Evolutionary conservation across 1,139 yeast genomes (phyloP).

Genomic region (Blastobotrys capitulatus): DNA sequence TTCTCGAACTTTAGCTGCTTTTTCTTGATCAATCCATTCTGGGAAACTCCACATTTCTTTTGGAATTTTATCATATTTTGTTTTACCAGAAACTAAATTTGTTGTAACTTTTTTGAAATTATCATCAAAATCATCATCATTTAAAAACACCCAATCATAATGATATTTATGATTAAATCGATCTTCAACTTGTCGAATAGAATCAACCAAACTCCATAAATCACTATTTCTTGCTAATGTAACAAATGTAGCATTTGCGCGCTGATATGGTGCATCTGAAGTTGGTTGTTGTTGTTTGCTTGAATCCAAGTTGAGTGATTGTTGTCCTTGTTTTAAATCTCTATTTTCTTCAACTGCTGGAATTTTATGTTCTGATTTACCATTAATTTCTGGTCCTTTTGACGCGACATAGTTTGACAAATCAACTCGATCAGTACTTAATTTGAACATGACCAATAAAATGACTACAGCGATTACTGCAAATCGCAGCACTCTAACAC

Average conservation of each 20-base stretch:
- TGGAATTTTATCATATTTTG: conserved; percentile 63
- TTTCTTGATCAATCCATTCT: conserved; percentile 54
- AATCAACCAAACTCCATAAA: conserved; percentile 48
- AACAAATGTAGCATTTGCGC: conserved; percentile 62
- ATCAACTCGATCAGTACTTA: conserved; percentile 31
- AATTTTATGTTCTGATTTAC: conserved; percentile 7
- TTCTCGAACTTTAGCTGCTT: conserved; percentile 52
- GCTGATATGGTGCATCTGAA: conserved; percentile 12
- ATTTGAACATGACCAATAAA: conserved; percentile 34
- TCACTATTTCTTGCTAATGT: conserved; percentile 71
- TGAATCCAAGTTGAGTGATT: neutral
- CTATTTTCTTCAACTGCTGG: neutral
- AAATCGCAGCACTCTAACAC: conserved; percentile 34
- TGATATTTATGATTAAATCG: conserved; percentile 61
- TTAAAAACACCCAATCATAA: conserved; percentile 76
- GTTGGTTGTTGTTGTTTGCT: neutral
- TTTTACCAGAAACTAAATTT: conserved; percentile 52
- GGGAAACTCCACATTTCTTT: conserved; percentile 75
- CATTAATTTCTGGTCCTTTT: conserved; percentile 10
- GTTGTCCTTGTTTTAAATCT: neutral
- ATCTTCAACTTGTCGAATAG: conserved; percentile 63
- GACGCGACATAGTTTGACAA: conserved; percentile 21
- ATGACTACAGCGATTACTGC: conserved; percentile 35
- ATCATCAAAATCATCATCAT: conserved; percentile 55
- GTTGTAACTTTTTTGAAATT: conserved; percentile 45